Evolutionary conservation across 2,329 filamentous ascomycete genomes (phyloP).

Genomic region (Chrysosphaeria jannelii): DNA sequence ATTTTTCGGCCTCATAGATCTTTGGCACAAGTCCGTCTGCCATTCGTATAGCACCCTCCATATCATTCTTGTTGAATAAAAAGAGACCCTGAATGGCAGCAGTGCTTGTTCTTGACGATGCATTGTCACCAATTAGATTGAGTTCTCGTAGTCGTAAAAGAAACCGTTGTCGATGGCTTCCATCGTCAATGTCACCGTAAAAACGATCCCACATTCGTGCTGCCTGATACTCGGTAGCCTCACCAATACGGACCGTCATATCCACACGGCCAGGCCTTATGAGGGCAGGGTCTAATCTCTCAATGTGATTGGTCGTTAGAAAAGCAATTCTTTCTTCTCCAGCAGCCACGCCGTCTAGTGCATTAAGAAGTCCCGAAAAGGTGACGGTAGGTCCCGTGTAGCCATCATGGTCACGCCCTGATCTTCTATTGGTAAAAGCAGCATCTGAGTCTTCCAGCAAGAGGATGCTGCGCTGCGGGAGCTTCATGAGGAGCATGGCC

Average conservation of each 20-base stretch:
- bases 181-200: conserved; percentile 58
- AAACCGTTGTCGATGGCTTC: conserved; percentile 34
- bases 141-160: conserved; percentile 36
- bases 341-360: conserved; percentile 72
- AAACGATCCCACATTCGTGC: conserved; percentile 78
- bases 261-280: conserved; percentile 81
- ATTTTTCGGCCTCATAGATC: conserved; percentile 19
- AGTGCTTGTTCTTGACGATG: conserved; percentile 37
- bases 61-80: conserved; percentile 76
- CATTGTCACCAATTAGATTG: conserved; percentile 20
- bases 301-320: conserved; percentile 80
- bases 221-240: conserved; percentile 66
- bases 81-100: conserved; percentile 86
- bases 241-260: conserved; percentile 69
- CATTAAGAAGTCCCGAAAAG: conserved; percentile 70
- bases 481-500: conserved; percentile 58
- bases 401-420: conserved; percentile 49
- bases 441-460: conserved; percentile 78
- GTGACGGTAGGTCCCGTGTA: conserved; percentile 74
- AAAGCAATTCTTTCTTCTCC: conserved; percentile 86
- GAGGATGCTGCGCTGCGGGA: conserved; percentile 56
- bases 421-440: conserved; percentile 56
- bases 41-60: conserved; percentile 62
- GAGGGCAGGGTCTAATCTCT: conserved; percentile 63
- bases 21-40: conserved; percentile 33